These are phyloP conservation scores for Sutorius australiensis DNA, from an alignment of 768 basidiomycete species.

Conservation along the genomic window DNA sequence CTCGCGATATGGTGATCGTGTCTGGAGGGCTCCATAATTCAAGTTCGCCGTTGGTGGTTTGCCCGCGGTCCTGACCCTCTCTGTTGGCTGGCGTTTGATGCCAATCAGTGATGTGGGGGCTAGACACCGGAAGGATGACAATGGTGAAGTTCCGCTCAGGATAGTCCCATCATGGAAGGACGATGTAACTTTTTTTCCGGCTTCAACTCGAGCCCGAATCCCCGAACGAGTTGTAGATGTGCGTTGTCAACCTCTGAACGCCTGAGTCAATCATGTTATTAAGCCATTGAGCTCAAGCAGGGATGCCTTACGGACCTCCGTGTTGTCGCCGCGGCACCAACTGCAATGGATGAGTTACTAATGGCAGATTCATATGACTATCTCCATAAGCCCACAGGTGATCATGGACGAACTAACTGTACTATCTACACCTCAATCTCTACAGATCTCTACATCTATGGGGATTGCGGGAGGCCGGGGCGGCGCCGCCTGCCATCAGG, in stretches of 20 bases:
- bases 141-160: not conserved
- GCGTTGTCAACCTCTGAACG: not conserved
- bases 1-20: constrained; percentile 1
- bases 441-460: not conserved
- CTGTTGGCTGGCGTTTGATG: not conserved
- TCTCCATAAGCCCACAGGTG: not conserved
- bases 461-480: not conserved
- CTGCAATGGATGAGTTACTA: not conserved
- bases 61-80: not conserved
- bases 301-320: not conserved
- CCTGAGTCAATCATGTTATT: not conserved
- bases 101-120: not conserved
- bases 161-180: not conserved
- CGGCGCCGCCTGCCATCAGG: not conserved
- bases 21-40: not conserved
- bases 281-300: not conserved
- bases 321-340: not conserved
- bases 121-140: not conserved
- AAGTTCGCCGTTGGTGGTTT: not conserved
- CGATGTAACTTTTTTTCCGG: not conserved
- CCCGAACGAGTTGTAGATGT: not conserved
- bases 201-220: not conserved
- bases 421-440: not conserved
- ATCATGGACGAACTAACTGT: not conserved
- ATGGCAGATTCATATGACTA: not conserved